phyloP scores from a whole-genome alignment of 1,139 yeast species.

The Scheffersomyces parashehatae region DNA sequence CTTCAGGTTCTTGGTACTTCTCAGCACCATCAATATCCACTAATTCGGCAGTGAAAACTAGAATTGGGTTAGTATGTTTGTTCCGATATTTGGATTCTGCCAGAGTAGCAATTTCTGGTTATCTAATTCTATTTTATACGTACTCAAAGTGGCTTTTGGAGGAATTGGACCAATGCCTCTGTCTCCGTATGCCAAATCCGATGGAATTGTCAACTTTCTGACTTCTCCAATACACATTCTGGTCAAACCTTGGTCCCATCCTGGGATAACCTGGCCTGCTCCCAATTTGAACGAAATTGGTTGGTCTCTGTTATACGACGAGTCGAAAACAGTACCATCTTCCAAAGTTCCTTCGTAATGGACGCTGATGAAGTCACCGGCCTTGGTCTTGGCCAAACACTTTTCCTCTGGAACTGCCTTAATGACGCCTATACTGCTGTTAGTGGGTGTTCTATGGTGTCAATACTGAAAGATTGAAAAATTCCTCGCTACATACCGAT shows the following conservation, averaged over 20 bases:
- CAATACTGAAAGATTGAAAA: neutral
- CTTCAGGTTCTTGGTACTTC: neutral
- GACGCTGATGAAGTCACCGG: conserved; percentile 67
- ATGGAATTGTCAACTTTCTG: conserved; percentile 75
- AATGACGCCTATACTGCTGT: conserved; percentile 34
- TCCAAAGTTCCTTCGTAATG: conserved; percentile 74
- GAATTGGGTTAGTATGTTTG: conserved; percentile 16
- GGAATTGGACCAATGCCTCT: conserved; percentile 82
- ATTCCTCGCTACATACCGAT: conserved; percentile 26
- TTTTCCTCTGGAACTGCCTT: conserved; percentile 47
- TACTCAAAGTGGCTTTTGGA: conserved; percentile 62
- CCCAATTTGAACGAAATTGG: conserved; percentile 77
- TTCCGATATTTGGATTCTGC: neutral
- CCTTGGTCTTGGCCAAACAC: conserved; percentile 56
- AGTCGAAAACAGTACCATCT: conserved; percentile 73
- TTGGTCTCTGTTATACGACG: conserved; percentile 61
- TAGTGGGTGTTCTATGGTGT: neutral
- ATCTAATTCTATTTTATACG: conserved; percentile 10
- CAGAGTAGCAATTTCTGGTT: no score
- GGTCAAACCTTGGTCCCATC: conserved; percentile 83
- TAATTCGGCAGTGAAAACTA: conserved; percentile 56
- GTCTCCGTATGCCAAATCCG: conserved; percentile 74
- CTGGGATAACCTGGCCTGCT: conserved; percentile 72
- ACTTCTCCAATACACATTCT: conserved; percentile 84
- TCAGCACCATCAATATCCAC: conserved; percentile 45